Conservation (phyloP, 345 rosid genomes). For the Chamaenerion angustifolium region DNA sequence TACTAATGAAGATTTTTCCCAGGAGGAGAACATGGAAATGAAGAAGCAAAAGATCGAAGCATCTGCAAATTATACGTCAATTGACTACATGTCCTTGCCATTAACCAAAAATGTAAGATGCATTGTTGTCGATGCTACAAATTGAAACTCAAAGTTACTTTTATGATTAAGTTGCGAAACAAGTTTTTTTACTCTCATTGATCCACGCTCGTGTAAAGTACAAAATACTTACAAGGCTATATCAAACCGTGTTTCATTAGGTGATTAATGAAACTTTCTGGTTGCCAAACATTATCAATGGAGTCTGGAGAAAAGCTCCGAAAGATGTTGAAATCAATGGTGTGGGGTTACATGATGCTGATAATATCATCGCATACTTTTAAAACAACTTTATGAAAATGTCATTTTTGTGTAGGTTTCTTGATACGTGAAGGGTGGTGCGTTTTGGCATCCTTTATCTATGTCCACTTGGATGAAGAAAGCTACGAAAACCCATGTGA, state of each 20-base stretch:
- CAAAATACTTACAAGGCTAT: too few species aligned
- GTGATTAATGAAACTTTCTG: conserved; percentile 90
- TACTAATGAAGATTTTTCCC: neutral
- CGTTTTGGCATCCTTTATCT: conserved; percentile 64
- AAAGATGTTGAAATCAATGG: conserved; percentile 86
- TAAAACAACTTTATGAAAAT: neutral
- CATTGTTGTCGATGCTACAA: too few species aligned
- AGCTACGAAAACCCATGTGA: conserved; percentile 56
- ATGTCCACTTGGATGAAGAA: conserved; percentile 87
- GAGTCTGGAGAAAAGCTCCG: conserved; percentile 84
- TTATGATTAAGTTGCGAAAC: too few species aligned
- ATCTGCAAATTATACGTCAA: conserved; percentile 44
- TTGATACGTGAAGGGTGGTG: conserved; percentile 94
- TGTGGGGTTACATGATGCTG: neutral
- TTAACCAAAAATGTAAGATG: conserved; percentile 91
- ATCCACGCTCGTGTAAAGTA: too few species aligned
- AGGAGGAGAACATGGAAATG: conserved; percentile 86
- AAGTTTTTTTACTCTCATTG: too few species aligned
- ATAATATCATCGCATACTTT: neutral
- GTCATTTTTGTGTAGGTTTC: conserved; percentile 51
- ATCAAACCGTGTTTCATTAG: conserved; percentile 12
- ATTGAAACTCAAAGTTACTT: too few species aligned
- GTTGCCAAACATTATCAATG: conserved; percentile 79
- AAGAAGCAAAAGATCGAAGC: conserved; percentile 46
- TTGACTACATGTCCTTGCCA: conserved; percentile 65